Base-by-base conservation (phyloP, 148 eudicot genomes). In the Selenicereus undatus region DNA sequence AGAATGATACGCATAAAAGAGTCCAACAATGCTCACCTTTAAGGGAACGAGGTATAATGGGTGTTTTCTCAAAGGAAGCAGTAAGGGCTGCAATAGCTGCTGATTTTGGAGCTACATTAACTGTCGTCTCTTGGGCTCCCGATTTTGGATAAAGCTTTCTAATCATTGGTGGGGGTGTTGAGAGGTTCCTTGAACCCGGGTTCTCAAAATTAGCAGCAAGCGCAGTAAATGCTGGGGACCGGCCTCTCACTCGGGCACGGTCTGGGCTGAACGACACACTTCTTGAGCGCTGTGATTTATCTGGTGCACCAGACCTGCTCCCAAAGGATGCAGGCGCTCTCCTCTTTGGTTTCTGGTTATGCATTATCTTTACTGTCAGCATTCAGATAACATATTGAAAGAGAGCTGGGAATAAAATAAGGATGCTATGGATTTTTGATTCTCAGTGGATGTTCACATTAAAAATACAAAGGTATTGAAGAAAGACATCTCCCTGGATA, bases 151-250 rank as follows among this genome's bases (percentile, higher is more conserved):
- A 97, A 71, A 90, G 82, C 87, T 97, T 97, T 62, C 87, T 88
- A 36, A 87, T 86, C 82, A 90, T 82, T 54, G 99, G 99, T 54
- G 99, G 99, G 65, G 99, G 99, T 69, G 99, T 97, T 71, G 99
- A 97, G 36, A 97, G 90, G 79, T 97, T 97, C 71, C 99, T 89
- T 58, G 95, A 81, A 81, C 85, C 92, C 54, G 91, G 80, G 71
- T 85, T 90, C 87, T 97, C 99, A 65, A 97, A 97, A 73, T 79
- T 90, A 80, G 99, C 97, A 69, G 99, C 99, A 52, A 97, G 90
- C 50, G 95, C 95, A 84, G 89, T 94, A 82, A 97, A 97, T 73
- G 99, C 99, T 71, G 98, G 99, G 83, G 99, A 97, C 80, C 98
- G 88, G 71, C 99, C 99, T 85, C 99, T 88, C 32, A 92, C 95